Evolutionary conservation across 345 rosid species (phyloP).

Genomic region (Eucalyptus albens): DNA sequence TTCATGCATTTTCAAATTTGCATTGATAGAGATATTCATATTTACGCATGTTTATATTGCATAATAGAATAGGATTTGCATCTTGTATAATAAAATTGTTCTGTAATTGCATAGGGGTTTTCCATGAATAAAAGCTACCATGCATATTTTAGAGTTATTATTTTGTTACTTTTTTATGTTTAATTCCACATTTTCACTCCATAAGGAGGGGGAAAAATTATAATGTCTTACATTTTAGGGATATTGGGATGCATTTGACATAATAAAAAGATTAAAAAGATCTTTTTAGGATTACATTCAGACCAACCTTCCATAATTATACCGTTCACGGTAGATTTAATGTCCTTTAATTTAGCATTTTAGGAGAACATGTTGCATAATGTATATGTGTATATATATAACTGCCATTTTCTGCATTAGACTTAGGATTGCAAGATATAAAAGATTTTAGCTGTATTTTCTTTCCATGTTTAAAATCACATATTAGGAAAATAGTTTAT

Average conservation of each 20-base stretch:
- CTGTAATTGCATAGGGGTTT: background rate
- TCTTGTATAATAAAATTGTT: background rate
- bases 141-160: background rate
- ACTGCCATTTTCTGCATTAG: background rate
- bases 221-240: background rate
- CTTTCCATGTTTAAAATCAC: background rate
- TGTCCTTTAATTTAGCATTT: background rate
- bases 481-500: background rate
- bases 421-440: background rate
- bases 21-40: background rate
- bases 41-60: background rate
- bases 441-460: background rate
- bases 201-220: background rate
- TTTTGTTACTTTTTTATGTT: background rate
- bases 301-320: background rate
- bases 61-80: background rate
- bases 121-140: background rate
- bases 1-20: background rate
- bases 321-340: background rate
- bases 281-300: background rate
- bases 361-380: background rate
- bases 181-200: background rate
- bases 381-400: background rate
- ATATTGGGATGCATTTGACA: background rate
- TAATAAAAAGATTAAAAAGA: background rate